Conservation (phyloP, 345 rosid species). For the Heritiera littoralis region DNA sequence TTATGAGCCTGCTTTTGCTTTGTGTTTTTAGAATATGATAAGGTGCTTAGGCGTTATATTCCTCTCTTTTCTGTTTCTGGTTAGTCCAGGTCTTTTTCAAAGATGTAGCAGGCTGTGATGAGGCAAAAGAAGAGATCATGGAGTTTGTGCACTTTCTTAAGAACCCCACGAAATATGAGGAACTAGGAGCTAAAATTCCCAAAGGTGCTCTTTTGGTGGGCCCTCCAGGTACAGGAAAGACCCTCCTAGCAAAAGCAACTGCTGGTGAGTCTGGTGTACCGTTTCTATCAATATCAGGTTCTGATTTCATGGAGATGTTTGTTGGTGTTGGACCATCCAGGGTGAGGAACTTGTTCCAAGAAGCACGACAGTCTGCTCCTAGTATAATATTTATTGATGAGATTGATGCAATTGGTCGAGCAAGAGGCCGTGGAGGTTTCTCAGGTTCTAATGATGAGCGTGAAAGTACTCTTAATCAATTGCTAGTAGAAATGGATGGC, state of each 20-base stretch:
- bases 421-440: conserved; percentile 93
- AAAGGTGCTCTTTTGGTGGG: conserved; percentile 97
- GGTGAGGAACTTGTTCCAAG: conserved; percentile 93
- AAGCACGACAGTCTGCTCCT: conserved; percentile 89
- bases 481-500: conserved; percentile 98
- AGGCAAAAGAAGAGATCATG: conserved; percentile 97
- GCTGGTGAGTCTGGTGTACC: conserved; percentile 97
- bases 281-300: conserved; percentile 87
- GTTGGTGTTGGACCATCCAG: conserved; percentile 99
- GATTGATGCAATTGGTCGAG: conserved; percentile 94
- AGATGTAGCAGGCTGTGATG: conserved; percentile 99
- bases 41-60: neutral
- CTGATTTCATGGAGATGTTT: conserved; percentile 99
- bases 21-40: neutral
- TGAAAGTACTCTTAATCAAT: conserved; percentile 90
- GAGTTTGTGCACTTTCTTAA: conserved; percentile 95
- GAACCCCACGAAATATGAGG: conserved; percentile 93
- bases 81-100: conserved; percentile 65
- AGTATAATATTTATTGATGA: conserved; percentile 95
- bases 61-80: conserved; percentile 19
- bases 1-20: neutral
- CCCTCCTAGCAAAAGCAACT: conserved; percentile 96
- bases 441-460: conserved; percentile 91
- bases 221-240: conserved; percentile 97
- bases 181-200: conserved; percentile 91